These are phyloP conservation scores for Venturia nashicola DNA, from an alignment of 2,329 filamentous ascomycete species.

Conservation along the genomic window DNA sequence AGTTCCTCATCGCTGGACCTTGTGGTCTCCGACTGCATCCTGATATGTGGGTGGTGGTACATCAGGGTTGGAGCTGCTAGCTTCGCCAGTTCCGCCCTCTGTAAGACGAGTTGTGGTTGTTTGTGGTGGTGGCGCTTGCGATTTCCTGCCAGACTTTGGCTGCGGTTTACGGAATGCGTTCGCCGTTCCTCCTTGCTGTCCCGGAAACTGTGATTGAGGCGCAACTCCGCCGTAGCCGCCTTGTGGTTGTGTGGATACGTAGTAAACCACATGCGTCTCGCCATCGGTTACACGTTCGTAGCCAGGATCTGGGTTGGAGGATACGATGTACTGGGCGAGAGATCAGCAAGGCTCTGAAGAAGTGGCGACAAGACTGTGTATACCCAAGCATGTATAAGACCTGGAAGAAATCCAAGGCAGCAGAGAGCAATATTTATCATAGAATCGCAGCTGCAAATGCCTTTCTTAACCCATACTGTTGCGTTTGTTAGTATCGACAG, in stretches of 20 bases:
- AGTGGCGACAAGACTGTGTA: background rate
- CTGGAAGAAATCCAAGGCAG: conserved; percentile 49
- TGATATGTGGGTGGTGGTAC: conserved; percentile 71
- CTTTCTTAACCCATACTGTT: conserved; percentile 89
- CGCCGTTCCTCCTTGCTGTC: conserved; percentile 23
- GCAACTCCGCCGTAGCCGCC: conserved; percentile 3
- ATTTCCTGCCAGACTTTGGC: conserved; percentile 13
- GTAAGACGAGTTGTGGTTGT: background rate
- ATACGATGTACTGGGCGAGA: conserved; percentile 67
- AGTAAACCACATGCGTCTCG: background rate
- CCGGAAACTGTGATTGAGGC: conserved; percentile 25
- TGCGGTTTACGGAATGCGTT: conserved; percentile 18
- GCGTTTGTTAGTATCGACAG: background rate
- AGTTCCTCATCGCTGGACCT: conserved; percentile 51
- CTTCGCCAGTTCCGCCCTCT: conserved; percentile 12
- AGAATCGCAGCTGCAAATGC: conserved; percentile 83
- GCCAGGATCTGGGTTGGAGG: conserved; percentile 61
- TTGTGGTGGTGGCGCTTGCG: conserved; percentile 15
- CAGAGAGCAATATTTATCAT: conserved; percentile 92
- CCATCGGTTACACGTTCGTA: conserved; percentile 6
- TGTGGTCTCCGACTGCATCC: conserved; percentile 84
- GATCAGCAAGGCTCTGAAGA: background rate
- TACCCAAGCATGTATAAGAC: conserved; percentile 73
- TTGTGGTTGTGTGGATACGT: conserved; percentile 1
- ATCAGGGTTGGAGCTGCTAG: conserved; percentile 23